Percentiles rank a stretch among this genome's conserved stretches.
Conservation (phyloP, 2,329 filamentous ascomycete genomes). For the Arachnomyces sp. region DNA sequence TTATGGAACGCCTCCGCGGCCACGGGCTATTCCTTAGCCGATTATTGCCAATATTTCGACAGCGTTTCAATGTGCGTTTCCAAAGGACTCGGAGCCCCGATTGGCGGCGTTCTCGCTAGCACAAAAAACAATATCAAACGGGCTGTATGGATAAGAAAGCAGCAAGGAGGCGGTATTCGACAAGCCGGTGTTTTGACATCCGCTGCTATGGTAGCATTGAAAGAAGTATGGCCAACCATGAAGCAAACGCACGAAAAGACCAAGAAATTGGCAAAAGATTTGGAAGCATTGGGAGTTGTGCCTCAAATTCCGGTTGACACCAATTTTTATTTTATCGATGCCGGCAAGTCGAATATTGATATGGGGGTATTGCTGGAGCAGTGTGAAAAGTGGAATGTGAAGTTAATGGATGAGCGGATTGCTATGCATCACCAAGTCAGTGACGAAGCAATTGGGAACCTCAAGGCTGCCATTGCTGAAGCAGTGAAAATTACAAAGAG, state of each 20-base stretch:
- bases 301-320: conserved; percentile 30
- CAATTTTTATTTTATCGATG: conserved; percentile 21
- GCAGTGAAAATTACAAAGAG: conserved; percentile 16
- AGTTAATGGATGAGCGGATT: conserved; percentile 20
- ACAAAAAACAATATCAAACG: conserved; percentile 47
- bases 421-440: conserved; percentile 25
- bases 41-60: conserved; percentile 60
- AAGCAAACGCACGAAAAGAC: conserved; percentile 16
- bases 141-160: conserved; percentile 62
- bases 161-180: conserved; percentile 65
- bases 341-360: conserved; percentile 14
- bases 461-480: conserved; percentile 18
- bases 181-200: conserved; percentile 42
- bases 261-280: conserved; percentile 16
- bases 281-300: conserved; percentile 42
- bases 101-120: conserved; percentile 62
- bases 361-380: conserved; percentile 20
- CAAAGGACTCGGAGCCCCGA: conserved; percentile 68
- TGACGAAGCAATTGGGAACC: conserved; percentile 23
- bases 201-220: conserved; percentile 17
- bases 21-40: conserved; percentile 54
- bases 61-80: conserved; percentile 64
- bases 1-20: conserved; percentile 68
- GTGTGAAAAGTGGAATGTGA: conserved; percentile 17
- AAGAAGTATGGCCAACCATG: conserved; percentile 20